Percentiles rank a stretch among this genome's conserved stretches.
These are phyloP conservation scores for Dipodascus albidus DNA, from an alignment of 805 yeast genomes.

Conservation along the genomic window DNA sequence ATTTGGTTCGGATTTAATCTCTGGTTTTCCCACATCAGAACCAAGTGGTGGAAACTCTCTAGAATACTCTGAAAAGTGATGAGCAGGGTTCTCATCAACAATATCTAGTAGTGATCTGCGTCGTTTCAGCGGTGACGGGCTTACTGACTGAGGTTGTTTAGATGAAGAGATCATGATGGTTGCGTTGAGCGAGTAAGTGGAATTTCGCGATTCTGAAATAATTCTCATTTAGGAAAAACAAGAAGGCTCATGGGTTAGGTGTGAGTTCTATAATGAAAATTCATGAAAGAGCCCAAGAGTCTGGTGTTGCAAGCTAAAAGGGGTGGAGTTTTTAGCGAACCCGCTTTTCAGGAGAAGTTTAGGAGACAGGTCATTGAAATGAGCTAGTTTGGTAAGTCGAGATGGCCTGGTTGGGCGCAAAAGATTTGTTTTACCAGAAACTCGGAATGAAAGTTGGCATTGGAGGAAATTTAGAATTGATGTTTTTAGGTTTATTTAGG, in stretches of 20 bases:
- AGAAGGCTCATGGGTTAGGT: no score
- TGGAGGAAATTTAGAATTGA: background rate
- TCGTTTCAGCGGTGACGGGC: background rate
- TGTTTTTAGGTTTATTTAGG: background rate
- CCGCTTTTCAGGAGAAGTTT: no score
- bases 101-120: background rate
- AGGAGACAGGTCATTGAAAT: no score
- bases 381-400: no score
- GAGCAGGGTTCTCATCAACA: slow-evolving; percentile 1
- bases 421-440: background rate
- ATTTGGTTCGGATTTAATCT: background rate
- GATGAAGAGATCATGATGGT: background rate
- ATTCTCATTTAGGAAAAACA: no score
- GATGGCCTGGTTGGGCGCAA: no score
- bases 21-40: background rate
- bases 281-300: no score
- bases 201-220: no score
- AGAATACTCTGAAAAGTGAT: background rate
- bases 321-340: no score
- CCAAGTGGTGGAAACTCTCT: background rate
- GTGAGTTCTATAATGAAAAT: no score
- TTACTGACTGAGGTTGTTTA: background rate
- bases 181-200: no score
- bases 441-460: background rate
- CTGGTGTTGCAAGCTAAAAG: no score